Evolutionary conservation across 192 early-diverging fungal species (phyloP), one percentile per base, ranked within the genome.

Genomic region (Lunasporangiospora selenospora): DNA sequence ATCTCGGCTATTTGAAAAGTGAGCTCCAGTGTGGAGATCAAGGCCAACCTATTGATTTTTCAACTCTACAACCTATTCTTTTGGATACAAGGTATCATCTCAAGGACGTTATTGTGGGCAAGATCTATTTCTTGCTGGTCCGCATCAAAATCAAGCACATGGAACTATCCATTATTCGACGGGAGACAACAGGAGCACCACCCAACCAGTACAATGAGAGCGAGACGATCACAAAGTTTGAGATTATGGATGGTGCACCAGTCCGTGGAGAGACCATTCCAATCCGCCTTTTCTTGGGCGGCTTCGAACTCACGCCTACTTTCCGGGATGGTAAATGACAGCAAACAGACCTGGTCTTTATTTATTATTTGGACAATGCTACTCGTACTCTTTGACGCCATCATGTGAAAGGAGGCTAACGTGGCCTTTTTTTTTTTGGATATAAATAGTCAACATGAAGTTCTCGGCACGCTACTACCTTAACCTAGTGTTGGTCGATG

Each of bases 141-240:
- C 93, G 98, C 41, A 99, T 99, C 78, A 99, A 99, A 79, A 96
- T 99, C 78, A 98, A 97, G 77, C 90, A 98, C 67, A 99, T 99
- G 98, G 98, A 99, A 65, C 84, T 99, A 44, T 95, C 94, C 27
- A 98, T 99, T 54, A 97, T 99, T 53, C 89, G 96, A 13, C 85
- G 98, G 18, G 98, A 99, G 78, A 95, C 96, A 2, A 98, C 96
- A 6, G 98, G 97, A 15, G 89, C 94, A 36, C 94, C 93, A 45
- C 95, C 94, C 21, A 98, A 98, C 67, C 92, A 97, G 69, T 97
- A 97, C 81, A 98, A 98, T 75, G 98, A 99, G 80, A 94, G 91
- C 77, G 98, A 99, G 77, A 98, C 95, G 0, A 91, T 99, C 39
- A 98, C 96, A 40, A 97, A 95, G 77, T 99, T 98, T 78, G 98